Evolutionary conservation across 305 asterid genomes (phyloP).

Genomic region (Solanum hybrid): DNA sequence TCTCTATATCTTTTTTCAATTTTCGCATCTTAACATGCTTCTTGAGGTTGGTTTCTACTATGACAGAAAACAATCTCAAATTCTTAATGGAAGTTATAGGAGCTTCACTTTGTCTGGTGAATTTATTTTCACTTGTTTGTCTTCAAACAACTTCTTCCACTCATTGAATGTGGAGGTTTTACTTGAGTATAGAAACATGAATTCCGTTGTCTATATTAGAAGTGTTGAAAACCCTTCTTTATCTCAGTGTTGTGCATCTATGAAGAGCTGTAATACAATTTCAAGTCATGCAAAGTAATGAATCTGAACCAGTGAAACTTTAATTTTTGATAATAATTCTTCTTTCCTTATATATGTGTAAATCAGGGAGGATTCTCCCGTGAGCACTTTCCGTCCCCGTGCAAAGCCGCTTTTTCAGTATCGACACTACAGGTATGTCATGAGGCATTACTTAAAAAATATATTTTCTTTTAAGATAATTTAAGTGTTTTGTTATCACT

Average conservation of each 20-base stretch:
- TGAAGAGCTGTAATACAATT: neutral
- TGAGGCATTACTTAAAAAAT: neutral
- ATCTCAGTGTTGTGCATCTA: neutral
- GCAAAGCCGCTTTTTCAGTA: constrained; percentile 90
- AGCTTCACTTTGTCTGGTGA: neutral
- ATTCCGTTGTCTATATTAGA: neutral
- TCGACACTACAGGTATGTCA: constrained; percentile 90
- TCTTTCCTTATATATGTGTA: constrained; percentile 17
- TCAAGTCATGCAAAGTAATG: constrained; percentile 2
- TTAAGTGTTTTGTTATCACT: neutral
- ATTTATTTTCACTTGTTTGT: neutral
- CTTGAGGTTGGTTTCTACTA: neutral
- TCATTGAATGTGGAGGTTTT: neutral
- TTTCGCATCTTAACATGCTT: neutral
- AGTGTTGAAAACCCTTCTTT: constrained; percentile 1
- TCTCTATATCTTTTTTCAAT: neutral
- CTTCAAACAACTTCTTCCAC: neutral
- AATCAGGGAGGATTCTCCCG: constrained; percentile 85
- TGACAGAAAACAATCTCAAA: neutral
- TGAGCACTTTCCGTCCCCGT: constrained; percentile 86
- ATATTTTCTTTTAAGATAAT: neutral
- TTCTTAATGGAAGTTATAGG: neutral
- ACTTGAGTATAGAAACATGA: neutral
- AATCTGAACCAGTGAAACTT: neutral
- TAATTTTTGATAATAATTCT: neutral